Conservation (phyloP, 202 grass and related monocot genomes). For the Carex sylvatica region DNA sequence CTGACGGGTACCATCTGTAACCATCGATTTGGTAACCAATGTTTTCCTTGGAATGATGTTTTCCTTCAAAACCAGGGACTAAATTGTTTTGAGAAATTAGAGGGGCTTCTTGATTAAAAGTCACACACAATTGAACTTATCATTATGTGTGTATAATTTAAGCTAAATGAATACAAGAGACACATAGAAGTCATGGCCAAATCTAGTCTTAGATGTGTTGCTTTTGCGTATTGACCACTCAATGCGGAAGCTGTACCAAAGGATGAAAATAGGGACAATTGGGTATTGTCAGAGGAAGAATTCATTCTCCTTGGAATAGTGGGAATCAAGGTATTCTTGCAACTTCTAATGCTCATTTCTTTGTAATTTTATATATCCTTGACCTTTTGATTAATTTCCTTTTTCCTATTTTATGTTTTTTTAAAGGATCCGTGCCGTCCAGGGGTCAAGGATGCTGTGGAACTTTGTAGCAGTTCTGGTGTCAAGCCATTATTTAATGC, state of each 20-base stretch:
- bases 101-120: too few relatives aligned
- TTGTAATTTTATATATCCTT: constrained; percentile 24
- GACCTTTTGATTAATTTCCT: not conserved
- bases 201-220: constrained; percentile 79
- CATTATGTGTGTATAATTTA: constrained; percentile 22
- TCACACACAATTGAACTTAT: not conserved
- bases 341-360: not conserved
- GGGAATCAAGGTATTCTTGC: constrained; percentile 79
- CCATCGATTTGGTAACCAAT: too few relatives aligned
- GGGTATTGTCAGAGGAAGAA: constrained; percentile 81
- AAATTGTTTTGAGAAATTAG: too few relatives aligned
- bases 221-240: constrained; percentile 70
- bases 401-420: constrained; percentile 26
- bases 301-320: constrained; percentile 82
- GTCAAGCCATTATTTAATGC: constrained; percentile 61
- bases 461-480: constrained; percentile 76
- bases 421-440: constrained; percentile 81
- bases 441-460: constrained; percentile 83
- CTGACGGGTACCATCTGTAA: too few relatives aligned
- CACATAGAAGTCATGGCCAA: constrained; percentile 79
- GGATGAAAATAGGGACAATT: constrained; percentile 57
- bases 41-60: too few relatives aligned
- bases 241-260: constrained; percentile 45
- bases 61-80: too few relatives aligned
- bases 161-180: constrained; percentile 69